Conservation (phyloP, 148 eudicot species). For the Fagopyrum esculentum region DNA sequence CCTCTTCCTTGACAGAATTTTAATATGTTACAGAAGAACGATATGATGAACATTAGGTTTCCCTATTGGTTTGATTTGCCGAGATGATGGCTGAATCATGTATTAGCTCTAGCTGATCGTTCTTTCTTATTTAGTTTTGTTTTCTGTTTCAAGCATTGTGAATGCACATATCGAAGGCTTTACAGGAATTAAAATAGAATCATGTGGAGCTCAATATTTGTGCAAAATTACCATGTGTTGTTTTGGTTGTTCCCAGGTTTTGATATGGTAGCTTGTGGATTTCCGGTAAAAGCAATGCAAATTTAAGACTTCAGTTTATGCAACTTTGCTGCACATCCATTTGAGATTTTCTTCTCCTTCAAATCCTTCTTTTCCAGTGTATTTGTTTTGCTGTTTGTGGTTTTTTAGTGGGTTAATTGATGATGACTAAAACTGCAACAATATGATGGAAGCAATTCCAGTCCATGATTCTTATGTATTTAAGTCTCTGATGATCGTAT, state of each 20-base stretch:
- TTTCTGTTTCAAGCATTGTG: not conserved
- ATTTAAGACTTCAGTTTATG: no score
- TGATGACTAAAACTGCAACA: constrained; percentile 61
- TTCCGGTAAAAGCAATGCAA: not conserved
- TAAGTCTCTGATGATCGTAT: constrained; percentile 72
- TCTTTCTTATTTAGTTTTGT: not conserved
- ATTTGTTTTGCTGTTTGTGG: not conserved
- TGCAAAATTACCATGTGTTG: constrained; percentile 7
- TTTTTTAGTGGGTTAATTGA: constrained; percentile 27
- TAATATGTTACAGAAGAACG: not conserved
- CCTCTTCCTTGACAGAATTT: no score
- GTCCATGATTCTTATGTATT: constrained; percentile 51
- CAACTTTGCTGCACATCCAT: no score
- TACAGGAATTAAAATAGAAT: not conserved
- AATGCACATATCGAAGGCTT: constrained; percentile 12
- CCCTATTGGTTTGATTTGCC: constrained; percentile 13
- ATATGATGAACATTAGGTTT: not conserved
- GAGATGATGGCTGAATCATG: constrained; percentile 9
- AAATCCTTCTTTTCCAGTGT: not conserved
- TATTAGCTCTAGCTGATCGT: constrained; percentile 12
- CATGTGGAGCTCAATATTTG: constrained; percentile 5
- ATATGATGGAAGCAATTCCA: constrained; percentile 30
- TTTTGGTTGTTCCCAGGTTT: not conserved
- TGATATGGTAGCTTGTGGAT: not conserved
- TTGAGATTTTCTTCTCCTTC: not conserved